These are phyloP conservation scores for Cystobasidiaceae sp. DNA, from an alignment of 1,284 basidiomycete species.

Conservation along the genomic window DNA sequence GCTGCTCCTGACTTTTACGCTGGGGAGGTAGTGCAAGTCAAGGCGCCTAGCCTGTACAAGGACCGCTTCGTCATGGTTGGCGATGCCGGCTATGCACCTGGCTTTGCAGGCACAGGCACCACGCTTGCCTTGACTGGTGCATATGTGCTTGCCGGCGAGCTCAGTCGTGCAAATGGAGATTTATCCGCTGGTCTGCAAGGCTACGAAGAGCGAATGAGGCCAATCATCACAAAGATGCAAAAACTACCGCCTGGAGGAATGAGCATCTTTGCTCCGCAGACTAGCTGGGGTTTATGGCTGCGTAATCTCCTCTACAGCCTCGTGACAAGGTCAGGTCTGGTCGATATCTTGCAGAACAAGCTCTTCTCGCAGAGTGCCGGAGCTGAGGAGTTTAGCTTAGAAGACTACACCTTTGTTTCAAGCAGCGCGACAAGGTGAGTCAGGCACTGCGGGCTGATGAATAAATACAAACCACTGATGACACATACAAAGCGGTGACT, in stretches of 20 bases:
- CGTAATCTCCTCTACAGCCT: neutral
- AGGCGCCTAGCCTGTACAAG: constrained; percentile 5
- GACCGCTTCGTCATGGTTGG: constrained; percentile 35
- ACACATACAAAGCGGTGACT: too few relatives aligned
- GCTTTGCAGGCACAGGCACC: constrained; percentile 37
- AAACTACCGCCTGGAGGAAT: neutral
- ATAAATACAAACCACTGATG: too few relatives aligned
- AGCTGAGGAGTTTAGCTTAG: neutral
- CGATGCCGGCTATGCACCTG: constrained; percentile 38
- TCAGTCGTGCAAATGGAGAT: constrained; percentile 3
- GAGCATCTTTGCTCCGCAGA: neutral
- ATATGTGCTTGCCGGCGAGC: constrained; percentile 40
- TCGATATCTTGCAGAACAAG: neutral
- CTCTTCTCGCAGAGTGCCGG: neutral
- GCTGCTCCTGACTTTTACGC: constrained; percentile 35
- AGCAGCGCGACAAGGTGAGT: too few relatives aligned
- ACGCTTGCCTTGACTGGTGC: constrained; percentile 35
- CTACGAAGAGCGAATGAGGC: neutral
- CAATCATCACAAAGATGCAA: neutral
- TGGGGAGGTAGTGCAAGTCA: constrained; percentile 34
- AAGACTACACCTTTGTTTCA: neutral
- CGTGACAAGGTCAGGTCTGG: neutral
- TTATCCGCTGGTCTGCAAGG: neutral
- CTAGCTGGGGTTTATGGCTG: neutral
- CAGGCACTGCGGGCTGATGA: too few relatives aligned